Evolutionary conservation across 192 early-diverging fungal genomes (phyloP).

Genomic region (Chytriomyces confervae): DNA sequence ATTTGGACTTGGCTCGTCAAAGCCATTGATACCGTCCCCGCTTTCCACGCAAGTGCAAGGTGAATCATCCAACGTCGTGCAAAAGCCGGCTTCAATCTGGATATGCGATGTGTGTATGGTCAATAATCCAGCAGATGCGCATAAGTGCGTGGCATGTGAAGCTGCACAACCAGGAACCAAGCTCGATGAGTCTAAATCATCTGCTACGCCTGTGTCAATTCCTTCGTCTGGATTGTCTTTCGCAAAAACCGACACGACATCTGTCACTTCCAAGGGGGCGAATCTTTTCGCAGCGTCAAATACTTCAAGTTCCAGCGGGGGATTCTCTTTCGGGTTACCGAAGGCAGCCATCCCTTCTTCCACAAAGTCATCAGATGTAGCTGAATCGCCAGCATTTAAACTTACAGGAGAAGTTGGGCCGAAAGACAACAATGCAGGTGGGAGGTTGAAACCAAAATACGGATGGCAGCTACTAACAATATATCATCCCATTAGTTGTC

Average conservation of each 20-base stretch:
- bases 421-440: too few relatives aligned
- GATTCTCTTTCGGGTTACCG: conserved; percentile 6
- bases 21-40: too few relatives aligned
- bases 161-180: not conserved
- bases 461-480: too few relatives aligned
- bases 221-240: conserved; percentile 5
- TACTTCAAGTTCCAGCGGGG: not conserved
- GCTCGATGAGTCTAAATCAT: not conserved
- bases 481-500: too few relatives aligned
- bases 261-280: not conserved
- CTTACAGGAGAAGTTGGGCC: too few relatives aligned
- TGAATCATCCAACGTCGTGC: too few relatives aligned
- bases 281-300: not conserved
- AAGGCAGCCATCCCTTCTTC: not conserved
- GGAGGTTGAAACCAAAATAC: too few relatives aligned
- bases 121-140: not conserved
- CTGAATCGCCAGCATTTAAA: too few relatives aligned
- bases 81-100: not conserved
- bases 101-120: conserved; percentile 3
- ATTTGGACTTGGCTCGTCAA: not conserved
- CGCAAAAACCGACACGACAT: not conserved
- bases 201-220: not conserved
- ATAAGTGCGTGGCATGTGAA: conserved; percentile 18
- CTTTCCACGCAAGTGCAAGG: too few relatives aligned
- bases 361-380: too few relatives aligned